Percentiles rank a stretch among this genome's conserved stretches.
These are phyloP conservation scores for Claviceps capensis DNA, from an alignment of 2,329 filamentous ascomycete species.

Conservation along the genomic window DNA sequence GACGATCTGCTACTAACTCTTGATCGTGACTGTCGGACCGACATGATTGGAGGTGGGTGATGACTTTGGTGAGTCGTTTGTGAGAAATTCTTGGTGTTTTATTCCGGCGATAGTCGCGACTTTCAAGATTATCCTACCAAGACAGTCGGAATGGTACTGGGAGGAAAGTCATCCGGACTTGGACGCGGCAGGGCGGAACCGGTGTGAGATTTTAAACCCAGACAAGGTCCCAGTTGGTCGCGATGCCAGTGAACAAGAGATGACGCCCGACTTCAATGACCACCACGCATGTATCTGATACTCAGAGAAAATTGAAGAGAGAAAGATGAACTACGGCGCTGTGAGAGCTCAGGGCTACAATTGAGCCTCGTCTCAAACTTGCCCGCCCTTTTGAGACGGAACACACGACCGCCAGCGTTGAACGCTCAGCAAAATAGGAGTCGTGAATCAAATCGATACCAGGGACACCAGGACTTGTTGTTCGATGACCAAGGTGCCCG, in stretches of 20 bases:
- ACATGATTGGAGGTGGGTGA: constrained; percentile 1
- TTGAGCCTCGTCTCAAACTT: background rate
- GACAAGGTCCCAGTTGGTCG: background rate
- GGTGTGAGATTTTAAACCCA: background rate
- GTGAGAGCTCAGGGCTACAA: background rate
- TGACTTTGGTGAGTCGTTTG: background rate
- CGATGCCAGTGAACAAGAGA: background rate
- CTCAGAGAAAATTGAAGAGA: background rate
- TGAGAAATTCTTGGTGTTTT: background rate
- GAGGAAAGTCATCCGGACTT: background rate
- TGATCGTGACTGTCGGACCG: background rate
- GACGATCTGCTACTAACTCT: constrained; percentile 2
- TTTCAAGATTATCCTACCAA: background rate
- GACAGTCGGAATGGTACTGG: background rate
- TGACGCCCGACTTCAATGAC: too few relatives aligned
- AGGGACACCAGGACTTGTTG: background rate
- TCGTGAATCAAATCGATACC: background rate
- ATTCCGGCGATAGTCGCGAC: background rate
- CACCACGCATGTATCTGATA: too few relatives aligned
- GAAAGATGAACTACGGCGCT: background rate
- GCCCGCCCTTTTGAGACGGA: background rate
- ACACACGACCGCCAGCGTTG: background rate
- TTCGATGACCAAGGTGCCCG: constrained; percentile 3
- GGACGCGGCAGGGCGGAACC: background rate
- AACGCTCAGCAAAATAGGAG: background rate